Base-by-base conservation (phyloP, 192 early-diverging fungal species). In the Backusella tuberculispora region DNA sequence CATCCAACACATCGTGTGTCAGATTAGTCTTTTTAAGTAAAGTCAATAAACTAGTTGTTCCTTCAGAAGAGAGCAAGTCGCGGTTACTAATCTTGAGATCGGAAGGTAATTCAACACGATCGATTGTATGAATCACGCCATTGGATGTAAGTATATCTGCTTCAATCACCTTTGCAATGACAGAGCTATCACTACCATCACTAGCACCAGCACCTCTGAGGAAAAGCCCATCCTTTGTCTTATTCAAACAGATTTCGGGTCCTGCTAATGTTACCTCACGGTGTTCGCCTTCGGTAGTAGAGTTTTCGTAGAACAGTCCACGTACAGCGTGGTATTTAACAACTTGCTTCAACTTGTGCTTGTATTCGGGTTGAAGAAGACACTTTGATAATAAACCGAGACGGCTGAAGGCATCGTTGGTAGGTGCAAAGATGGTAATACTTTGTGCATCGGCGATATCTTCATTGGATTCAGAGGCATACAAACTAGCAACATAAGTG, bases 351-450 rank as follows among this genome's bases (percentile, higher is more conserved):
- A 89, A 75, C 5, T 87, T 79, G 15, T 77, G 41, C 19, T 76
- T 68, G 19, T 50, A 48, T 4, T 76, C 67, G 12, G 79, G 74
- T 14, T 76, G 71, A 4, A 80, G 26, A 0, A 80, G 44, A 43
- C 90, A 92, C 34, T 88, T 79, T 53, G 80, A 85, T 19, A 94
- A 76, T 29, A 90, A 74, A 5, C 86, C 92, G 34, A 92, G 78
- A 45, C 83, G 81, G 3, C 76, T 77, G 68, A 92, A 92, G 0
- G 90, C 88, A 47, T 76, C 73, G 19, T 83, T 81, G n/a, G 82
- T 89, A 0, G 92, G 92, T 3, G 89, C 91, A 77, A 92, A 88
- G 0, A 94, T 80, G 0, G 91, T 92, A 14, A 91, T 77, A 26
- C 87, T 87, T 4, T 82, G 64, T 41, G 83, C 79, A 44, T 79